Base-by-base conservation (phyloP, 345 rosid species). In the Euphorbia pulcherrima region DNA sequence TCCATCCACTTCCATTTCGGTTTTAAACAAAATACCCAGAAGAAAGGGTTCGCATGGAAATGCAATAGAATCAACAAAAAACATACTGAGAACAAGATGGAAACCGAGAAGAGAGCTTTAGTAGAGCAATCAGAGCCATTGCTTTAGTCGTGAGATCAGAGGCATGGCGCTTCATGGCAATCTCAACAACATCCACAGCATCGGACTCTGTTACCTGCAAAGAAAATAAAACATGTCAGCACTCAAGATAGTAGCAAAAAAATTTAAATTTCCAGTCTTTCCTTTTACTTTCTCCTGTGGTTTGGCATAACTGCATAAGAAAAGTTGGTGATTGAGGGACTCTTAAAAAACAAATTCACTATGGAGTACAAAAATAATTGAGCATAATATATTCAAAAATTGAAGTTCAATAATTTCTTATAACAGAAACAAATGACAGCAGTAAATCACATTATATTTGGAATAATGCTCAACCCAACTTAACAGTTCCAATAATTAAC, bases 81-180 rank as follows among this genome's bases (percentile, higher is more conserved):
- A 78, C 92, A 73, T 89, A 94, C 99, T 82, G 87, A 73, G 97
- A 88, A 77, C 87, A 81, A 65, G 99, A 85, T 76, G 99, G 92
- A 62, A 94, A 94, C 65, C 95, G 96, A n/a, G 96, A 94, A 74
- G 97, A 94, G 52, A 94, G 87, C 82, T 94, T 94, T 74, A 94
- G 80, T 41, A 91, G 79, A 77, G 95, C 91, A 76, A 89, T 75
- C 80, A 91, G 76, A 74, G 96, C 97, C 99, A 91, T 94, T 12
- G 95, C 83, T 82, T 86, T 94, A 30, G 97, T 90, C 17, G 86
- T 82, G 72, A 90, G 80, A 85, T 95, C 97, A 17, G 86, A 83
- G 69, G 71, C 70, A 77, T 92, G 88, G 60, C 72, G 83, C 75
- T 84, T 87, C 60, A 92, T 74, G 54, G 92, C 85, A 60, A 72